Base-by-base conservation (phyloP, 2,329 filamentous ascomycete species). In the Aspergillus glaucus region DNA sequence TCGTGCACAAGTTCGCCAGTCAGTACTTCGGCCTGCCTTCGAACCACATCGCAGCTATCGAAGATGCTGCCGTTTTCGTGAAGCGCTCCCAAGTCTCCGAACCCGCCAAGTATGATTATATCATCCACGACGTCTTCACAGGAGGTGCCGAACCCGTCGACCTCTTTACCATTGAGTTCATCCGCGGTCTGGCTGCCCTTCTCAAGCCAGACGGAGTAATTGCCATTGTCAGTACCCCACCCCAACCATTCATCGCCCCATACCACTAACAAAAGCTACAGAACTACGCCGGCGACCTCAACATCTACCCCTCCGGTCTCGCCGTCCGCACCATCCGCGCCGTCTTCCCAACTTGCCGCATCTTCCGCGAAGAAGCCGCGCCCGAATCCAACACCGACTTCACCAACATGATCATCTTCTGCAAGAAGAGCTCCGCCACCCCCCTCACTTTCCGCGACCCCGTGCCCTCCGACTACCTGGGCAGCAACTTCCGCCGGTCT, bases 81-180 rank as follows among this genome's bases (percentile, higher is more conserved):
- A 59, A 73, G 10, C 62, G 67, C 9, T 70, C 66, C 79, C 82
- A 15, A 68, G 10, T 14, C 8, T 26, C 41, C 3, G 74, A 42
- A 62, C 70, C 46, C 63, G 77, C 43, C 73, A 73, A 49, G 65
- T 98, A 86, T 66, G 86, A 96, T 71, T 97, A 95, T 73, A 93
- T 98, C 62, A 79, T 98, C 47, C 93, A 98, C 67, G 93, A 98
- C 59, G 93, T 98, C 21, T 98, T 98, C 67, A 98, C 93, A 0
- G 93, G 93, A 21, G 93, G 93, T 46, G 91, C 90, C 0, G 93
- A 97, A 67, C 93, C 93, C 0, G 82, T 91, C 2, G 77, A 84
- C 6, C 80, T 98, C 6, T 98, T 98, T 70, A 97, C 91, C 0
- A 68, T 84, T 4, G 86, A 93, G 58, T 97, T 98, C 61, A 71